A percentile compares a stretch with the other conserved stretches of the same genome.
Conservation (phyloP, 2,329 filamentous ascomycete species). For the Epichloe amarillans region DNA sequence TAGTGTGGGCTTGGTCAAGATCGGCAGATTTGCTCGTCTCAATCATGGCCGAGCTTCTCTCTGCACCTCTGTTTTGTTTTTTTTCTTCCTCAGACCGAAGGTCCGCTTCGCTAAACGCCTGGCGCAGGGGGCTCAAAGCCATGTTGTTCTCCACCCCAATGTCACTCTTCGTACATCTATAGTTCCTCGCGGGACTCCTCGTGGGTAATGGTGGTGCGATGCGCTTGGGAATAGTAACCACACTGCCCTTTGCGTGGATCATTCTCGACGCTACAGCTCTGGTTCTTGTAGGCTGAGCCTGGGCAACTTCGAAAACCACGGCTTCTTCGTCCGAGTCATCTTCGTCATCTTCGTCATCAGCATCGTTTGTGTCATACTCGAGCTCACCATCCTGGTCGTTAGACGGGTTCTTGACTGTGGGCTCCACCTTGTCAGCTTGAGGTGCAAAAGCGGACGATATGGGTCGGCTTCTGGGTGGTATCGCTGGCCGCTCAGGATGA, state of each 20-base stretch:
- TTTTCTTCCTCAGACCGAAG: conserved; percentile 11
- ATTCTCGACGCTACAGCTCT: conserved; percentile 51
- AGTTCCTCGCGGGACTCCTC: conserved; percentile 56
- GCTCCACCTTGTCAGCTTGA: conserved; percentile 13
- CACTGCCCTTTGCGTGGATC: conserved; percentile 58
- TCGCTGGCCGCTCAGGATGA: conserved; percentile 1
- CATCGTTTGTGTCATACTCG: conserved; percentile 14
- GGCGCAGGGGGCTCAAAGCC: conserved; percentile 36
- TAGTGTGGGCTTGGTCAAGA: background rate
- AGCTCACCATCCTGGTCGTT: conserved; percentile 12
- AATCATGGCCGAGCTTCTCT: background rate
- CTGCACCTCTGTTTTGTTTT: conserved; percentile 5
- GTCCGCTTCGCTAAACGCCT: conserved; percentile 29
- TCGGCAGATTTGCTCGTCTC: conserved; percentile 1
- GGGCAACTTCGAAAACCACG: conserved; percentile 54
- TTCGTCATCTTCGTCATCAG: conserved; percentile 31
- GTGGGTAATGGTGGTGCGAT: conserved; percentile 64
- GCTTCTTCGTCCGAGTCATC: conserved; percentile 44
- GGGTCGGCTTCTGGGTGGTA: conserved; percentile 6
- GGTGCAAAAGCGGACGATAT: background rate
- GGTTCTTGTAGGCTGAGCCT: conserved; percentile 38
- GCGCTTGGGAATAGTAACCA: conserved; percentile 77
- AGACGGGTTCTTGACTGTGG: conserved; percentile 12
- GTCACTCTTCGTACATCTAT: conserved; percentile 34
- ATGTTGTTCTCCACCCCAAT: conserved; percentile 47